Evolutionary conservation across 768 basidiomycete genomes (phyloP).

Genomic region (Paxillus ammoniavirescens): DNA sequence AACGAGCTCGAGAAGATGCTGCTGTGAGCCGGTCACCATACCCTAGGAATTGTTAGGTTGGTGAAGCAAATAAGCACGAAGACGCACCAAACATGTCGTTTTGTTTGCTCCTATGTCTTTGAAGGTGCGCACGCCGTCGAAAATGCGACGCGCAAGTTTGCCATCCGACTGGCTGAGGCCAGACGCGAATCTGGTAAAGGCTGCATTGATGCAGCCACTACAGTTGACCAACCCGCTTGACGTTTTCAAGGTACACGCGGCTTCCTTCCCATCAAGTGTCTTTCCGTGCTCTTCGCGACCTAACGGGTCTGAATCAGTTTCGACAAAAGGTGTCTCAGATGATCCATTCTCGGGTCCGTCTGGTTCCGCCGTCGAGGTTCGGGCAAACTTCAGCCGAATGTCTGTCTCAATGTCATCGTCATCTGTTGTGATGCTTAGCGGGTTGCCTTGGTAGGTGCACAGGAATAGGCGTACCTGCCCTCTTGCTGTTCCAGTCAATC

Average conservation of each 20-base stretch:
- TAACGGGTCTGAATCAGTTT: constrained; percentile 15
- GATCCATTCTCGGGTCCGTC: constrained; percentile 9
- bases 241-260: constrained; percentile 44
- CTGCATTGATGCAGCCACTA: constrained; percentile 24
- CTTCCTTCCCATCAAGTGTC: constrained; percentile 39
- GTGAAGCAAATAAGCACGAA: not conserved
- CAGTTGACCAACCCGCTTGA: constrained; percentile 33
- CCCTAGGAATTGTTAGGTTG: constrained; percentile 11
- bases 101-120: constrained; percentile 29
- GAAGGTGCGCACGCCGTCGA: constrained; percentile 12
- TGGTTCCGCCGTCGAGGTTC: constrained; percentile 10
- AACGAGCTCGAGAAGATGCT: constrained; percentile 32
- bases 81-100: constrained; percentile 31
- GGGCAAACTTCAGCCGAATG: constrained; percentile 46
- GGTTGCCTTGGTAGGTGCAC: not conserved
- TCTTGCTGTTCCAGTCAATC: constrained; percentile 87
- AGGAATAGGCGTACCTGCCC: constrained; percentile 56
- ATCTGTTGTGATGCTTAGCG: constrained; percentile 42
- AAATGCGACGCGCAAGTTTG: constrained; percentile 14
- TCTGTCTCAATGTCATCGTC: constrained; percentile 82
- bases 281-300: constrained; percentile 39
- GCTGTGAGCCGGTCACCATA: constrained; percentile 14
- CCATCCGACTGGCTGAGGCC: constrained; percentile 20
- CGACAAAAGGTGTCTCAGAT: constrained; percentile 10
- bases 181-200: constrained; percentile 20